Evolutionary conservation across 805 yeast genomes (phyloP).

Genomic region (Teunomyces barrocoloradensis): DNA sequence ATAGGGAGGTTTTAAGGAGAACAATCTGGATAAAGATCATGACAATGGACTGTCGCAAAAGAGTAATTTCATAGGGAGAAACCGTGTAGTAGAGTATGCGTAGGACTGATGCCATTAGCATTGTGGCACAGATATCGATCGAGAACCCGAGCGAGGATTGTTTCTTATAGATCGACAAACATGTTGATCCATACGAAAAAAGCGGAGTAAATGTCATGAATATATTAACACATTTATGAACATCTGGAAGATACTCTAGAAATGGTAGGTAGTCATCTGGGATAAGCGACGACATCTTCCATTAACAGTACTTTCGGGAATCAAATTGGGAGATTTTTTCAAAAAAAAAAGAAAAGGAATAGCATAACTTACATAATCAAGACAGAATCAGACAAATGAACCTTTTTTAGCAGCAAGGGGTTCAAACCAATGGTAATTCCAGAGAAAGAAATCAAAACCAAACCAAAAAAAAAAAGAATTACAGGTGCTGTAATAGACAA

Average conservation of each 20-base stretch:
- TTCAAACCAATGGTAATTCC: neutral
- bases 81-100: slow-evolving; percentile 76
- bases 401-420: neutral
- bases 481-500: neutral
- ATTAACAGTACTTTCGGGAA: neutral
- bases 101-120: slow-evolving; percentile 73
- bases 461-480: neutral
- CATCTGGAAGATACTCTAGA: slow-evolving; percentile 26
- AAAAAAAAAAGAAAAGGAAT: neutral
- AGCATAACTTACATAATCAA: neutral
- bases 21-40: slow-evolving; percentile 79
- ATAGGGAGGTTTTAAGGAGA: slow-evolving; percentile 60
- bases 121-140: slow-evolving; percentile 88
- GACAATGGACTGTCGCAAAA: slow-evolving; percentile 75
- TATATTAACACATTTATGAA: slow-evolving; percentile 58
- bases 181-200: slow-evolving; percentile 83
- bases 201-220: slow-evolving; percentile 79
- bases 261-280: slow-evolving; percentile 22
- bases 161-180: slow-evolving; percentile 60
- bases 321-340: neutral
- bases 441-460: neutral
- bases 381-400: neutral
- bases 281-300: slow-evolving; percentile 9
- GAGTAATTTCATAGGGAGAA: slow-evolving; percentile 76
- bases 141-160: slow-evolving; percentile 78